Conservation (phyloP, 208 protist genomes). For the Acanthamoeba triangularis region DNA sequence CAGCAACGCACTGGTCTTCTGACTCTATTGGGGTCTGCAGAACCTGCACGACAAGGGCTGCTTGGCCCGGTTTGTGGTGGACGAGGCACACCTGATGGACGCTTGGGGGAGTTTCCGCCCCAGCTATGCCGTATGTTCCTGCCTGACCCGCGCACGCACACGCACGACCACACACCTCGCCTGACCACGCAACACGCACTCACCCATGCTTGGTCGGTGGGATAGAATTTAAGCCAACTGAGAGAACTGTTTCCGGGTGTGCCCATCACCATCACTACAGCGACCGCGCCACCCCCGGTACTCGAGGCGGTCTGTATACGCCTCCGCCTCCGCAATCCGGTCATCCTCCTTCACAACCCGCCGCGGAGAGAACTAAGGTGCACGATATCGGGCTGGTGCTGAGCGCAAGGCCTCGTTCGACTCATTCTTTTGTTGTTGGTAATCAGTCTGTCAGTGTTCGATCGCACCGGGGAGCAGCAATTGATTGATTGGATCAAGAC, state of each 20-base stretch:
- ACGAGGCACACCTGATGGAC: conserved; percentile 86
- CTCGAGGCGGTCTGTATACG: not conserved
- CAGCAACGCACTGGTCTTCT: not conserved
- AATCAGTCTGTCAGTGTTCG: not conserved
- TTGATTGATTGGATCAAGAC: not conserved
- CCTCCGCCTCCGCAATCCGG: not conserved
- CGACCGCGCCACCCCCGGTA: not conserved
- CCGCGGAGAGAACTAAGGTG: not conserved
- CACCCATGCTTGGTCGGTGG: not conserved
- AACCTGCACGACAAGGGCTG: not conserved
- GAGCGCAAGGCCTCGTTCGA: not conserved
- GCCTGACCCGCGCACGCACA: not conserved
- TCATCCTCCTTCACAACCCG: not conserved
- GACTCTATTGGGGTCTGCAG: not conserved
- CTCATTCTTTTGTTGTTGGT: no score
- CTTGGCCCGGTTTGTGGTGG: conserved; percentile 78
- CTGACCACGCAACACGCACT: not conserved
- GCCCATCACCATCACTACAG: not conserved
- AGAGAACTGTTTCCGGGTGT: not conserved
- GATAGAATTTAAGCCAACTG: not conserved
- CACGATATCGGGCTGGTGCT: not conserved
- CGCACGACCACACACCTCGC: not conserved
- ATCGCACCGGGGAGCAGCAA: not conserved
- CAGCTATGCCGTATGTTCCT: conserved; percentile 66
- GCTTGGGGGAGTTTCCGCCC: conserved; percentile 88